A percentile compares a stretch with the other conserved stretches of the same genome.
phyloP scores from a whole-genome alignment of 257 asterid genomes.

The Salvia rosmarinus region DNA sequence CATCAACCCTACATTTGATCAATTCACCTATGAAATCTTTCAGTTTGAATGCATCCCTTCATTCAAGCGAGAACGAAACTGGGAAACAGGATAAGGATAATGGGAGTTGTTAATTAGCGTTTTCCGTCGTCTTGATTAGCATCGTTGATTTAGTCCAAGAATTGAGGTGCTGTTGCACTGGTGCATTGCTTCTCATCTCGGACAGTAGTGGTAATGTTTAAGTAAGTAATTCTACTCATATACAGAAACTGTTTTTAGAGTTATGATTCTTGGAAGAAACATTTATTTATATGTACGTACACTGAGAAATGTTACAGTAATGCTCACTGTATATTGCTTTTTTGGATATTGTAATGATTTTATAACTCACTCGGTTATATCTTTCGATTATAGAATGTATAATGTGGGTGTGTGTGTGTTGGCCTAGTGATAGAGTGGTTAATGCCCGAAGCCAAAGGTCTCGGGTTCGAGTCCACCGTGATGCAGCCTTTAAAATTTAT shows the following conservation, averaged over 20 bases:
- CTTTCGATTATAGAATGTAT: not conserved
- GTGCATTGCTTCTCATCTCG: not conserved
- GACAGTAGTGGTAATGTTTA: conserved; percentile 8
- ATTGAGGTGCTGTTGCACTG: not conserved
- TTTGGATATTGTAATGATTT: not conserved
- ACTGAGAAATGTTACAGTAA: not conserved
- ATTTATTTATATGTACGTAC: not conserved
- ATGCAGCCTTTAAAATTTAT: too few species aligned
- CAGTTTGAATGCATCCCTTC: conserved; percentile 27
- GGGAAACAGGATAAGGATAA: conserved; percentile 37
- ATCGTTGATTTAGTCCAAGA: too few species aligned
- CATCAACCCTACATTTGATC: conserved; percentile 59
- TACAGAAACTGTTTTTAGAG: not conserved
- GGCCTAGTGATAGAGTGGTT: too few species aligned
- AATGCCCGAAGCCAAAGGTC: too few species aligned
- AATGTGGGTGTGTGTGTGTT: too few species aligned
- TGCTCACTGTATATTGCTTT: not conserved
- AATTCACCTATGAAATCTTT: conserved; percentile 42
- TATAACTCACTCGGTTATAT: not conserved
- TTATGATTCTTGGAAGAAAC: not conserved
- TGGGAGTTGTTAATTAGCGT: not conserved
- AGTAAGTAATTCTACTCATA: conserved; percentile 19
- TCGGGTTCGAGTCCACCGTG: too few species aligned
- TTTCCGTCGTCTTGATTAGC: too few species aligned
- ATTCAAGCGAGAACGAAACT: conserved; percentile 22